Percentiles rank a stretch among this genome's conserved stretches.
Evolutionary conservation across 2,329 filamentous ascomycete species (phyloP).

Genomic region (Biscogniauxia mediterranea): DNA sequence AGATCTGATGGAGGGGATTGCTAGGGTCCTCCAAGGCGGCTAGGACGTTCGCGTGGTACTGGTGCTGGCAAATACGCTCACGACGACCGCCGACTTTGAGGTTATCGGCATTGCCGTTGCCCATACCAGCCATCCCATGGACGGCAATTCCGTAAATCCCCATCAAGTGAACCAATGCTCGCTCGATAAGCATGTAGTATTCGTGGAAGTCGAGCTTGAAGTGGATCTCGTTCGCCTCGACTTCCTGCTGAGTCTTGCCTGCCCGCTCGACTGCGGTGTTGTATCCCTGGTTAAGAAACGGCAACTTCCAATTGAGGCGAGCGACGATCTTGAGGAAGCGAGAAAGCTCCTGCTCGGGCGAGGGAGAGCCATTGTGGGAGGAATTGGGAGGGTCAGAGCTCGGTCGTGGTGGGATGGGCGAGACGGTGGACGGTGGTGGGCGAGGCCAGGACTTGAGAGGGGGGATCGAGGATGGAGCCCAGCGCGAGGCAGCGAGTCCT

Average conservation of each 20-base stretch:
- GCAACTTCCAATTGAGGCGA: constrained; percentile 62
- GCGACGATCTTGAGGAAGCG: constrained; percentile 61
- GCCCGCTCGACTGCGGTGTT: constrained; percentile 44
- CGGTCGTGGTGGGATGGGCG: constrained; percentile 2
- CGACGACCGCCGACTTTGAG: constrained; percentile 4
- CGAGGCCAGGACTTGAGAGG: constrained; percentile 13
- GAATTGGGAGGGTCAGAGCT: constrained; percentile 2
- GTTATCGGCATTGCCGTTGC: constrained; percentile 6
- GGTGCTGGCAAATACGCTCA: constrained; percentile 41
- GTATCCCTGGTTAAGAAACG: constrained; percentile 58
- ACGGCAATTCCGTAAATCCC: constrained; percentile 60
- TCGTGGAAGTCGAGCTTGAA: constrained; percentile 80
- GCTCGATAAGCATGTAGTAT: constrained; percentile 71
- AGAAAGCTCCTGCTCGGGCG: constrained; percentile 43
- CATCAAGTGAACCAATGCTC: constrained; percentile 66
- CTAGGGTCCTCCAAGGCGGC: constrained; percentile 54
- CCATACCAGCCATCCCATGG: constrained; percentile 8
- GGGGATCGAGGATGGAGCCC: constrained; percentile 14
- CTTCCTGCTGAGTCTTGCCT: constrained; percentile 34
- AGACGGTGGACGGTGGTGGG: constrained; percentile 4
- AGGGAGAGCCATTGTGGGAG: constrained; percentile 4
- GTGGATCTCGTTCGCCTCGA: constrained; percentile 53
- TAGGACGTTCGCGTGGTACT: constrained; percentile 70
- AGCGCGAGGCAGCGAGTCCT: constrained; percentile 25
- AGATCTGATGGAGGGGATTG: constrained; percentile 54